Evolutionary conservation across 1,284 basidiomycete genomes (phyloP), one percentile per base, ranked within the genome.

Genomic region (Microbotryum scabiosae): DNA sequence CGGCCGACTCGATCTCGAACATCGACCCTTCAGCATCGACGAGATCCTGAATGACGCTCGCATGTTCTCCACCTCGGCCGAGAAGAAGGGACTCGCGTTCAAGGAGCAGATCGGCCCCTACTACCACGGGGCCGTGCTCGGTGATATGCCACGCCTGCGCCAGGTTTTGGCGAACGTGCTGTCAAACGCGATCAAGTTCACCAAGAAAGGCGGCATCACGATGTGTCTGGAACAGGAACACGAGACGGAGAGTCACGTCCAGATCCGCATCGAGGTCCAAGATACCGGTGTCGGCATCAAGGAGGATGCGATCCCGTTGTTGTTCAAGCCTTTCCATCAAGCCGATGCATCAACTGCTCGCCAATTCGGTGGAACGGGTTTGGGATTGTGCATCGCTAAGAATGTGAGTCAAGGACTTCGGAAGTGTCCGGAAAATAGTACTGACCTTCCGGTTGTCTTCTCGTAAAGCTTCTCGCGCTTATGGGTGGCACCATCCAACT

Each of bases 281-380:
- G 75, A 76, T 56, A 74, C 75, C 18, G 75, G 75, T 41, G 71
- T 73, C 46, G 75, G 75, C 53, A 76, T 76, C 58, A 70, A 67
- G 8, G 57, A 69, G 18, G 61, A 63, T 20, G 70, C 71, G 6
- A 61, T 75, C n/a, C 68, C 70, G 30, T 67, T 68, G 30, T 70
- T 76, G 21, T 76, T 76, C 65, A 66, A 73, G 54, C 73, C 75
- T 12, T 76, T 75, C 69, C 74, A 67, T 18, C 70, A 71, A 48
- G 70, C 64, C 2, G 59, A 69, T 51, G 51, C 64, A 6, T 54
- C 62, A 1, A 70, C 66, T 1, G 64, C 67, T 3, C 36, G 69
- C 1, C 43, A 63, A 28, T 69, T 57, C 41, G 70, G 70, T 9
- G 70, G 70, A 1, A 65, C 64, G 0, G 70, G 70, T 3, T 55